phyloP scores from a whole-genome alignment of 2,329 filamentous ascomycete genomes.

The Botryotinia calthae region DNA sequence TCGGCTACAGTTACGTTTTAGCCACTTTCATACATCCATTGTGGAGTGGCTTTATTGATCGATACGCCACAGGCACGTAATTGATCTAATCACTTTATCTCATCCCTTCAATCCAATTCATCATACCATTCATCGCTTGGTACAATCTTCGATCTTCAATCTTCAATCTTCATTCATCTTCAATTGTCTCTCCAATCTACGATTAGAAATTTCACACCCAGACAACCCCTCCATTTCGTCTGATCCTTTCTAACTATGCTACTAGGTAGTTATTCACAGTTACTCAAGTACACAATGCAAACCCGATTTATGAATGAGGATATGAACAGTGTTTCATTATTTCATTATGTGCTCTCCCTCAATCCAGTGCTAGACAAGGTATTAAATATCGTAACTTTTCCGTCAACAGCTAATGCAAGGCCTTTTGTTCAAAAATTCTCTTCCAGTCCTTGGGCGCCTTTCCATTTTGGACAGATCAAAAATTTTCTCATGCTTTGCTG shows the following conservation, averaged over 20 bases:
- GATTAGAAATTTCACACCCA: background rate
- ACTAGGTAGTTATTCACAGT: background rate
- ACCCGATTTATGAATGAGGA: background rate
- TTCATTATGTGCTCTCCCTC: background rate
- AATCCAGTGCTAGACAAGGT: background rate
- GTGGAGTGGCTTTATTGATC: conserved; percentile 6
- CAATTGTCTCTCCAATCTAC: background rate
- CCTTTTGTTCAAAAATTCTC: background rate
- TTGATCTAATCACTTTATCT: background rate
- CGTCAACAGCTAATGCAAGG: background rate
- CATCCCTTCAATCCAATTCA: conserved; percentile 3
- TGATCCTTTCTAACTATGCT: background rate
- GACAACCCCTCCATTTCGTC: conserved; percentile 1
- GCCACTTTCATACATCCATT: background rate
- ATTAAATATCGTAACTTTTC: background rate
- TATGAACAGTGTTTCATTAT: background rate
- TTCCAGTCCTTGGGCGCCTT: background rate
- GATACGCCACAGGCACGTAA: background rate
- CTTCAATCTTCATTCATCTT: background rate
- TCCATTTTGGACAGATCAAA: background rate
- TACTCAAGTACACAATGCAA: background rate
- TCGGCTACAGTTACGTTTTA: conserved; percentile 4
- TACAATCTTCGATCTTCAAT: background rate
- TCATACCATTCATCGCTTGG: background rate
- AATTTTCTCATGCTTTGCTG: conserved; percentile 14